Base-by-base conservation (phyloP, 2,329 filamentous ascomycete species). In the Botryosphaeria dothidea region DNA sequence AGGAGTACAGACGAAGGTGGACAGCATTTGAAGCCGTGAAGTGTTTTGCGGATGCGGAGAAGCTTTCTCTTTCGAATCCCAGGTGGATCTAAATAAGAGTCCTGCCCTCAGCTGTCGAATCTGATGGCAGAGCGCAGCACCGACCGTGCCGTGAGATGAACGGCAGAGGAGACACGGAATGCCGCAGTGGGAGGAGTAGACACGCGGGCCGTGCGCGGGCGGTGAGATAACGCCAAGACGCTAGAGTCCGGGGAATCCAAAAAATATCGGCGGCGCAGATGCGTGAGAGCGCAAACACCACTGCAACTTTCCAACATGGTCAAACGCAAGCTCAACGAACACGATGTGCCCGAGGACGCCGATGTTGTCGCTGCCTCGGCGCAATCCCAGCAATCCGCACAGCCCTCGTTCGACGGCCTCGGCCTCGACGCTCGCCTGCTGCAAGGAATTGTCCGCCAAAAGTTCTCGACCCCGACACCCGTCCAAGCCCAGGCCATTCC, bases 401-500 rank as follows among this genome's bases (percentile, higher is more conserved):
- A 71, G 9, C 49, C 68, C 7, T 61, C 66, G n/a, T 99, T 98
- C 74, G 84, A 89, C 68, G 85, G 88, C 65, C 85, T 98, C 67
- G 88, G 88, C 67, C 88, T 99, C 67, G 95, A 99, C 75, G 81
- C 92, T 9, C 88, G 95, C 69, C 83, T 99, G 31, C 83, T 97
- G 36, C 92, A 97, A 81, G 93, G 91, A 63, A 86, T 98, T 70
- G 90, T 90, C 52, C 89, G 91, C 75, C 90, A 95, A 78, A 89
- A 90, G 77, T 98, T 93, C 81, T 85, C 89, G 68, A 88, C 88
- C 65, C 95, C 95, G 15, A 98, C 95, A n/a, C 85, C 90, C 13
- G 91, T 98, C 1, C 95, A 99, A 79, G 86, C 88, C 46, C 90
- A 90, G 77, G 92, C 92, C 1, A 96, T 99, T 67, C 95, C 95